A percentile compares a stretch with the other conserved stretches of the same genome.
phyloP scores from a whole-genome alignment of 2,329 filamentous ascomycete genomes.

The Botryotinia narcissicola region DNA sequence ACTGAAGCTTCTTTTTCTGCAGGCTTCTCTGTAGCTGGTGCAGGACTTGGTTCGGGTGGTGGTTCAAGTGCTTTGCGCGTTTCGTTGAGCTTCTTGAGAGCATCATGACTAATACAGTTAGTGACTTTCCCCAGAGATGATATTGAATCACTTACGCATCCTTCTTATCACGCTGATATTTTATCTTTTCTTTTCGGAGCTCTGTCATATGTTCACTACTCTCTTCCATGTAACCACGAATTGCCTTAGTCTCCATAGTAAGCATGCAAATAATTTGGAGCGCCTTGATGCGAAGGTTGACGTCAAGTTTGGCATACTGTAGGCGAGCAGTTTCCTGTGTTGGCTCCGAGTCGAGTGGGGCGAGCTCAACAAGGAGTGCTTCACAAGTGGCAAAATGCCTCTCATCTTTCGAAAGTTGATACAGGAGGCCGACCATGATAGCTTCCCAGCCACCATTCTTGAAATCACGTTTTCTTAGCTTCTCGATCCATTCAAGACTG shows the following conservation, averaged over 20 bases:
- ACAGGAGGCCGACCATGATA: slow-evolving; percentile 80
- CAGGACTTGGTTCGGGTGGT: slow-evolving; percentile 58
- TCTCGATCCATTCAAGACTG: slow-evolving; percentile 79
- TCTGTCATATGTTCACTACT: slow-evolving; percentile 93
- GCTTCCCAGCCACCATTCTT: slow-evolving; percentile 86
- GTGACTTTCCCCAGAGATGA: slow-evolving; percentile 2
- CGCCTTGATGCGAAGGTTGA: slow-evolving; percentile 77
- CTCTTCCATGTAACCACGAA: slow-evolving; percentile 86
- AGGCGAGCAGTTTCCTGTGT: slow-evolving; percentile 69
- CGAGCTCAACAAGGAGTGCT: slow-evolving; percentile 74
- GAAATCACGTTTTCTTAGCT: slow-evolving; percentile 80
- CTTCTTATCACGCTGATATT: slow-evolving; percentile 77
- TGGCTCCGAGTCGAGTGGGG: slow-evolving; percentile 72
- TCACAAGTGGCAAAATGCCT: slow-evolving; percentile 71
- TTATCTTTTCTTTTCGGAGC: slow-evolving; percentile 93
- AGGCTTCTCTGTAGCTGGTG: slow-evolving; percentile 37
- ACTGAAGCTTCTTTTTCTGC: slow-evolving; percentile 5
- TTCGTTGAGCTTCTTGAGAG: slow-evolving; percentile 67
- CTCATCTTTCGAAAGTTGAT: slow-evolving; percentile 78
- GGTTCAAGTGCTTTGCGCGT: slow-evolving; percentile 71
- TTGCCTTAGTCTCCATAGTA: slow-evolving; percentile 78
- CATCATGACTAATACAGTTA: slow-evolving; percentile 58
- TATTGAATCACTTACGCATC: slow-evolving; percentile 51
- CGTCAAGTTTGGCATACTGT: slow-evolving; percentile 72
- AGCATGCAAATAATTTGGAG: slow-evolving; percentile 85